These are phyloP conservation scores for Aspergillus amoenus DNA, from an alignment of 2,329 filamentous ascomycete genomes.

Conservation along the genomic window DNA sequence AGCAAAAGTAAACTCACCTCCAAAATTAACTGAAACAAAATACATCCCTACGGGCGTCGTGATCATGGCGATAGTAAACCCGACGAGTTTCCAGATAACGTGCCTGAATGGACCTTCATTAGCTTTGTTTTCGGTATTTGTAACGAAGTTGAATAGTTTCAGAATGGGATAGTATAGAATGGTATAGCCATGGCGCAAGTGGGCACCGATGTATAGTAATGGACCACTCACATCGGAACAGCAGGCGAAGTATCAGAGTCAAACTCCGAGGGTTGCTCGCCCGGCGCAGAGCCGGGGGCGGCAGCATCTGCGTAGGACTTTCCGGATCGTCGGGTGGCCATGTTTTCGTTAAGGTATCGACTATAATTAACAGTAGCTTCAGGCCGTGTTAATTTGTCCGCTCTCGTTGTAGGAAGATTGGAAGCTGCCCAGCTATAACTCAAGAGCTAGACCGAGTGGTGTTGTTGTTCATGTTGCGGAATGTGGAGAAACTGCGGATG, in stretches of 20 bases:
- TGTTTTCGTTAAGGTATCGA: conserved; percentile 14
- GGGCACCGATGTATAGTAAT: not conserved
- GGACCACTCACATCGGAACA: conserved; percentile 68
- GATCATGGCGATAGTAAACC: conserved; percentile 90
- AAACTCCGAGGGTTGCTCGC: conserved; percentile 39
- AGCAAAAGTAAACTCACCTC: conserved; percentile 54
- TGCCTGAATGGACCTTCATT: conserved; percentile 45
- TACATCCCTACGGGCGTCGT: conserved; percentile 83
- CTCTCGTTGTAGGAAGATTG: not conserved
- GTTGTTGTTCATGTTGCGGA: not conserved
- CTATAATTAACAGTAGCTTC: not conserved
- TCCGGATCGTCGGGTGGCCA: conserved; percentile 33
- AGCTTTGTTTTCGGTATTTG: not conserved
- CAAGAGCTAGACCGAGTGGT: not conserved
- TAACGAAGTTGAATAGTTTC: not conserved
- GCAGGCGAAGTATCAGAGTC: conserved; percentile 77
- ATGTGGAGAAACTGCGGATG: conserved; percentile 7
- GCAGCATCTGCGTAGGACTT: conserved; percentile 30
- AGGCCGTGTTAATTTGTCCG: not conserved
- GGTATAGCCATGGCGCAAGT: not conserved
- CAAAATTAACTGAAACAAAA: conserved; percentile 79
- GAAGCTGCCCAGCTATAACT: not conserved
- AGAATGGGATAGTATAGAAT: not conserved
- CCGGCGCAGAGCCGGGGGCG: conserved; percentile 26
- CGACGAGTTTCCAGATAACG: conserved; percentile 86